Percentiles rank a stretch among this genome's conserved stretches.
These are phyloP conservation scores for Epichloe uncinata DNA, from an alignment of 2,329 filamentous ascomycete species.

Conservation along the genomic window DNA sequence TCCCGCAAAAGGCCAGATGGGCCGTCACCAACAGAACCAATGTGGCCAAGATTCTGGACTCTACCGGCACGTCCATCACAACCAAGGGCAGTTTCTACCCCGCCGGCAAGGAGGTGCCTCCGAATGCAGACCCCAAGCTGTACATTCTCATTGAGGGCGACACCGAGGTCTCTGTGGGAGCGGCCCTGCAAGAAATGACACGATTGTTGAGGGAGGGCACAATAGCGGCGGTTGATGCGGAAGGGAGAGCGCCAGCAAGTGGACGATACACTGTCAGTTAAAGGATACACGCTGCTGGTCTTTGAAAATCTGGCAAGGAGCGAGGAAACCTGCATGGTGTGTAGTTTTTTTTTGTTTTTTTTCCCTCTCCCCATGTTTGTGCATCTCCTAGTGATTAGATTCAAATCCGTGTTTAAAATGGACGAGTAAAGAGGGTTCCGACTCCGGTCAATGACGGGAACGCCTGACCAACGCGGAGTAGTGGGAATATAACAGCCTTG, in stretches of 20 bases:
- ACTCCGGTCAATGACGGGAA: no score
- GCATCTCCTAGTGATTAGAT: no score
- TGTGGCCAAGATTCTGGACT: slow-evolving; percentile 92
- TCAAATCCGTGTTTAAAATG: no score
- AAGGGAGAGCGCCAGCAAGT: slow-evolving; percentile 62
- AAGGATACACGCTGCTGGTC: slow-evolving; percentile 4
- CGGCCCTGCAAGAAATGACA: slow-evolving; percentile 82
- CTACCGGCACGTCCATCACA: slow-evolving; percentile 90
- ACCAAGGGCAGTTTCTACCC: slow-evolving; percentile 91
- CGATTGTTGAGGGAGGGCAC: slow-evolving; percentile 82
- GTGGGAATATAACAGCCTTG: no score
- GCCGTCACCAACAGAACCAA: slow-evolving; percentile 97
- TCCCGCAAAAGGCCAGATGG: slow-evolving; percentile 96
- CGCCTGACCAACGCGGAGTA: no score
- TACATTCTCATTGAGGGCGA: slow-evolving; percentile 98
- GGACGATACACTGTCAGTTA: slow-evolving; percentile 80
- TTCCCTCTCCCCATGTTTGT: no score
- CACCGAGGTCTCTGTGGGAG: slow-evolving; percentile 81
- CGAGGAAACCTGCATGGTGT: no score
- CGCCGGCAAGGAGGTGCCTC: slow-evolving; percentile 62
- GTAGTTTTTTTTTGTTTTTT: no score
- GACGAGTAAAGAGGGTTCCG: no score
- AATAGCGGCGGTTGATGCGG: slow-evolving; percentile 76
- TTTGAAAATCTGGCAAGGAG: no score
- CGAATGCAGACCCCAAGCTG: slow-evolving; percentile 74